These are phyloP conservation scores for Coemansia sp. DNA, from an alignment of 192 early-diverging fungal genomes.

Conservation along the genomic window DNA sequence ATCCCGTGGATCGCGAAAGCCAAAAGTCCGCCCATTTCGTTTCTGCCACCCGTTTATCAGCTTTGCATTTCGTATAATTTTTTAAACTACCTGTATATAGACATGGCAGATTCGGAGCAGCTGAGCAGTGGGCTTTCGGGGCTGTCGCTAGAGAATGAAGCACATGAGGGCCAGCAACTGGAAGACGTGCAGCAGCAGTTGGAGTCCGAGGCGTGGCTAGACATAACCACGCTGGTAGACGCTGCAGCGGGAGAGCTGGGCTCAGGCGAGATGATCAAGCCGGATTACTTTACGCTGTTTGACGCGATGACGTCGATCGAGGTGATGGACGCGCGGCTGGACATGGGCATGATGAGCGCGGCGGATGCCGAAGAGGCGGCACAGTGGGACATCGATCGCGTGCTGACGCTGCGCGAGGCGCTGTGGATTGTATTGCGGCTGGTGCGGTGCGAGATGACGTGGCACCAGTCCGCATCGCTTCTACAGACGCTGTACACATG, in stretches of 20 bases:
- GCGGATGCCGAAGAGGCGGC: constrained; percentile 22
- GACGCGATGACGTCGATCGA: constrained; percentile 40
- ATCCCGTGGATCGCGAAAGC: too few species aligned
- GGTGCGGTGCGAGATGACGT: constrained; percentile 44
- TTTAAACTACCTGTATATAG: neutral
- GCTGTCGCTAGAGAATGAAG: neutral
- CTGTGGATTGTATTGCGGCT: constrained; percentile 33
- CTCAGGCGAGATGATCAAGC: constrained; percentile 30
- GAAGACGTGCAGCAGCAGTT: constrained; percentile 2
- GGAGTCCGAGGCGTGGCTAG: constrained; percentile 19
- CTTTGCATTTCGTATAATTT: neutral
- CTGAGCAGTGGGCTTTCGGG: neutral
- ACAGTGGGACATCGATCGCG: constrained; percentile 27
- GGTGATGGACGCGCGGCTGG: constrained; percentile 46
- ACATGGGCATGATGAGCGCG: constrained; percentile 41
- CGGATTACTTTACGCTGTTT: constrained; percentile 16
- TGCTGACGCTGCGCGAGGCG: constrained; percentile 13
- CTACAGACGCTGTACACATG: constrained; percentile 46
- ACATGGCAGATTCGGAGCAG: neutral
- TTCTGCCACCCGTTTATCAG: too few species aligned
- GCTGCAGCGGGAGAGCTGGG: constrained; percentile 9
- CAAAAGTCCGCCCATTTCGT: too few species aligned
- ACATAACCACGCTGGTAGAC: constrained; percentile 27
- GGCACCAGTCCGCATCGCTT: constrained; percentile 38
- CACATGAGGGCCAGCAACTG: too few species aligned